Base-by-base conservation (phyloP, 2,329 filamentous ascomycete genomes). In the Claviceps pusilla region DNA sequence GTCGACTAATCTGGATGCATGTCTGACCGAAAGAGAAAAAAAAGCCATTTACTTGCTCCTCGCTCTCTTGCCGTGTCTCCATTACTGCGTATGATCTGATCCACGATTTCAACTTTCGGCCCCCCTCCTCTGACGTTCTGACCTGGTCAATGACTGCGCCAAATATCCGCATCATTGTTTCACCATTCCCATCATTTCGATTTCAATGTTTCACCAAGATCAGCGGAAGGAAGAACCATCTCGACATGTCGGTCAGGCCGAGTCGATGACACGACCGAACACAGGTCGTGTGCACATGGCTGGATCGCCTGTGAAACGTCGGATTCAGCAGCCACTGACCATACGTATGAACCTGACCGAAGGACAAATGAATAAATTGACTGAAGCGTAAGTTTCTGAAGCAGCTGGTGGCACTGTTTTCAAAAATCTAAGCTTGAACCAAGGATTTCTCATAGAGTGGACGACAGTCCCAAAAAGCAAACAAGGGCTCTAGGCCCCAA, bases 271-370 rank as follows among this genome's bases (percentile, higher is more conserved):
- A 33, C 39, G 42, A 28, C 39, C 33, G 14, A 39, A 16, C 5
- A 62, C 69, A 43, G 65, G 63, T 49, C 48, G 19, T 69, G 70
- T 2, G 62, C 64, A 2, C 33, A 39, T 14, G 48, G 29, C 35
- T 16, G 28, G 19, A 31, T 70, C 73, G 4, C 68, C 66, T 4
- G 64, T 61, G 43, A 66, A 69, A 52, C 64, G 66, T 2, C 60
- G 61, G 24, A 54, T 59, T 19, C 65, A 69, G 24, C 68, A 72
- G 48, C 69, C 69, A 2, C 64, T 77, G 24, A 69, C 73, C 43
- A 69, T 77, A 35, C 71, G 73, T 29, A 67, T 77, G 59, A 75
- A 74, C 57, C 58, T 77, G 54, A 77, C 73, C 4, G 72, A 76
- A 48, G 69, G 67, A 0, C 73, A 76, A 56, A 71, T 77, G 66